Percentiles rank a stretch among this genome's conserved stretches.
These are phyloP conservation scores for Hordeum pubiflorum DNA, from an alignment of 202 grass and related monocot genomes.

Conservation along the genomic window DNA sequence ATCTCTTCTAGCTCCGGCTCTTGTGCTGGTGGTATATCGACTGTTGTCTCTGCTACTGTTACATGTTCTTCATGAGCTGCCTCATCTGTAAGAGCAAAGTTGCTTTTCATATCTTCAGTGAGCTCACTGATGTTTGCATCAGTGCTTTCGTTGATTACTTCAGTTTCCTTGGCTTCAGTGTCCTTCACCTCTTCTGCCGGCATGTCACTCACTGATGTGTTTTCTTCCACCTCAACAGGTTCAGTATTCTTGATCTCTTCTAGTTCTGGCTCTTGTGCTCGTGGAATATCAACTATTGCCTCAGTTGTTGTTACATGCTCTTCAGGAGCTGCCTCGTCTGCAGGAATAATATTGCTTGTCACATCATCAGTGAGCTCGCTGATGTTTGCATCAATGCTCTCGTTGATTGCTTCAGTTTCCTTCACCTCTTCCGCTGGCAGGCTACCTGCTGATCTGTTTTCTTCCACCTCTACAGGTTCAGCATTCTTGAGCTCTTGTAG, in stretches of 20 bases:
- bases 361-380: not conserved
- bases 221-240: no score
- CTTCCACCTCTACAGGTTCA: not conserved
- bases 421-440: no score
- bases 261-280: not conserved
- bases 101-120: not conserved
- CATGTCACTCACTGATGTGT: not conserved
- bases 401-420: not conserved
- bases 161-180: not conserved
- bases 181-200: not conserved
- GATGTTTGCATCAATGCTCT: not conserved
- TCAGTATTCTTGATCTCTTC: not conserved
- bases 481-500: conserved; percentile 9
- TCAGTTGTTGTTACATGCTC: not conserved
- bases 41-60: not conserved
- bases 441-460: not conserved
- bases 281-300: not conserved
- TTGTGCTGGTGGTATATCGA: not conserved
- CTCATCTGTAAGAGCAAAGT: not conserved
- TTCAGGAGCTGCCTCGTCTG: not conserved
- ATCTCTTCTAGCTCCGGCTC: not conserved
- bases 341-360: not conserved
- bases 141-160: not conserved
- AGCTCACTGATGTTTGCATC: not conserved
- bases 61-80: not conserved